A percentile compares a stretch with the other conserved stretches of the same genome.
phyloP scores from a whole-genome alignment of 2,329 filamentous ascomycete genomes.

The Dothideomycetidae sp. region DNA sequence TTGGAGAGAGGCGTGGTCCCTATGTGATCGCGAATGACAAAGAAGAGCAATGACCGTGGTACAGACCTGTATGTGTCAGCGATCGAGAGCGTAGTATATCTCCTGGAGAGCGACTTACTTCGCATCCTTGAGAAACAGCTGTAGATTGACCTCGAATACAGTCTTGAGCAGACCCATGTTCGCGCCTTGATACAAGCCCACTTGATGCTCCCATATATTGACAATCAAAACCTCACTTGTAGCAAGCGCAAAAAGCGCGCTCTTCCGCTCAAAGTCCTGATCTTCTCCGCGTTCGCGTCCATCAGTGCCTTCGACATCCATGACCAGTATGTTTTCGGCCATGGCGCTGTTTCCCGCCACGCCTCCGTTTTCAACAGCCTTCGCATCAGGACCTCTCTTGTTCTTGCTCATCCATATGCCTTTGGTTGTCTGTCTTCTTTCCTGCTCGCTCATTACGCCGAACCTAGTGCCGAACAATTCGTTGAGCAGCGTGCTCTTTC shows the following conservation, averaged over 20 bases:
- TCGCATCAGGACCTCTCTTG: constrained; percentile 42
- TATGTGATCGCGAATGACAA: constrained; percentile 94
- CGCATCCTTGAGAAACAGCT: constrained; percentile 90
- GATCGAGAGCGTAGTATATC: constrained; percentile 3
- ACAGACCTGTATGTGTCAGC: constrained; percentile 45
- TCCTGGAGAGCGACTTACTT: constrained; percentile 42
- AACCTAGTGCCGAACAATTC: constrained; percentile 91
- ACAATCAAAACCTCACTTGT: constrained; percentile 97
- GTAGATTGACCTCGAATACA: constrained; percentile 95
- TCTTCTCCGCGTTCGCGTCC: constrained; percentile 92
- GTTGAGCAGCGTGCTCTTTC: constrained; percentile 94
- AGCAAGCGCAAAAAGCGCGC: constrained; percentile 87
- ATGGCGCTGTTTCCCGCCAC: constrained; percentile 40
- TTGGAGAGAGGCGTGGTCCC: constrained; percentile 83
- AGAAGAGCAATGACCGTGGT: constrained; percentile 85
- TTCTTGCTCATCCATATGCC: constrained; percentile 99
- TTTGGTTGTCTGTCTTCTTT: constrained; percentile 92
- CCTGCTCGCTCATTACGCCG: constrained; percentile 91
- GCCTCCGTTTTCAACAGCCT: constrained; percentile 28
- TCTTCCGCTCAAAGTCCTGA: constrained; percentile 98
- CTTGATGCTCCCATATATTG: constrained; percentile 99
- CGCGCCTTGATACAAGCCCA: constrained; percentile 91
- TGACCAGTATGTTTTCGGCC: constrained; percentile 96
- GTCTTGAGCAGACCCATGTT: constrained; percentile 99
- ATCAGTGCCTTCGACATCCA: constrained; percentile 98